Evolutionary conservation across 1,284 basidiomycete genomes (phyloP).

Genomic region (Apiotrichum mycotoxinovorans): DNA sequence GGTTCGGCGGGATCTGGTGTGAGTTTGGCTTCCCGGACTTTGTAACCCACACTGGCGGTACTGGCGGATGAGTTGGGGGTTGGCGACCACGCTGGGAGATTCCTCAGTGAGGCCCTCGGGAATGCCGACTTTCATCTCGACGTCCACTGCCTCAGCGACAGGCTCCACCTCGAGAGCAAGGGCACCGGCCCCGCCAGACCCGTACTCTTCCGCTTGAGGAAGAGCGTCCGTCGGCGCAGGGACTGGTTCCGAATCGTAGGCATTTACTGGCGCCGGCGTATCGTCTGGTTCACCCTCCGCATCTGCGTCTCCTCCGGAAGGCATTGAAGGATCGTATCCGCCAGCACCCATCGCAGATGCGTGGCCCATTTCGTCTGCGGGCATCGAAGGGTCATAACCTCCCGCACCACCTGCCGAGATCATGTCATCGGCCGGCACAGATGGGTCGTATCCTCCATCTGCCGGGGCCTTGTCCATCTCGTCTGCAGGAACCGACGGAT

Average conservation of each 20-base stretch:
- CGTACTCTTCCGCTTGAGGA: not conserved
- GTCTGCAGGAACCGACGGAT: slow-evolving; percentile 7
- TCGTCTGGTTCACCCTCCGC: not conserved
- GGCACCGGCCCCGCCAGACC: not conserved
- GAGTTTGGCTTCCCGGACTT: not conserved
- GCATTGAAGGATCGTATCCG: slow-evolving; percentile 3
- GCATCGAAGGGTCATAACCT: slow-evolving; percentile 7
- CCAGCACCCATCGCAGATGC: not conserved
- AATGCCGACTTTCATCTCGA: slow-evolving; percentile 16
- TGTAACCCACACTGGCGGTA: slow-evolving; percentile 30
- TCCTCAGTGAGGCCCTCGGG: slow-evolving; percentile 32
- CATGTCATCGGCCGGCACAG: slow-evolving; percentile 9
- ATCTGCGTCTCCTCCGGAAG: not conserved
- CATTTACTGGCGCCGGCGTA: too few species aligned
- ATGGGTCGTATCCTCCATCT: slow-evolving; percentile 3
- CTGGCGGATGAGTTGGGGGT: slow-evolving; percentile 27
- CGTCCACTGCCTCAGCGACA: not conserved
- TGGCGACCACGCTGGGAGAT: slow-evolving; percentile 36
- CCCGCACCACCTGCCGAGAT: not conserved
- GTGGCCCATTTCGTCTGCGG: slow-evolving; percentile 1
- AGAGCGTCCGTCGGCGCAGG: not conserved
- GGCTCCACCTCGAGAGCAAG: not conserved
- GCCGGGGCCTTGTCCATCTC: not conserved
- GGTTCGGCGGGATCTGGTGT: slow-evolving; percentile 32
- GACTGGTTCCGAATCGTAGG: not conserved